Base-by-base conservation (phyloP, 2,329 filamentous ascomycete genomes). In the Didymella segeticola region DNA sequence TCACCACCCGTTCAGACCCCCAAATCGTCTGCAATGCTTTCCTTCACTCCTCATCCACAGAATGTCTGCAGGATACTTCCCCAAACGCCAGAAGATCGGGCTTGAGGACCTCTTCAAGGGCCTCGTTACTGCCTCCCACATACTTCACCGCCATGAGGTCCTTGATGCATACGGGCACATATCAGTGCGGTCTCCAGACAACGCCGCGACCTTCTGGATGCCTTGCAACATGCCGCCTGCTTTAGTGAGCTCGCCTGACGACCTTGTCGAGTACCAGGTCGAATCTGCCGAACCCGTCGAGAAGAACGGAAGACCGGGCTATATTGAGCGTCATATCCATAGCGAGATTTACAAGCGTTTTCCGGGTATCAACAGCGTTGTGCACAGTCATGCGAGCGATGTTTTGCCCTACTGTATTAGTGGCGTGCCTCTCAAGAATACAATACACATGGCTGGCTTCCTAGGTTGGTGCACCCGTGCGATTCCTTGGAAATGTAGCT, bases 161-260 rank as follows among this genome's bases (percentile, higher is more conserved):
- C 64, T 85, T 29, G 82, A 84, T 52, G 82, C 79, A 1, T 85
- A 81, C 60, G 82, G 82, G 15, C 82, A 85, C 58, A 72, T 85
- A 11, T 83, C 82, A 2, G 73, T 83, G 17, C 76, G 83, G 5
- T 78, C 82, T 50, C 81, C 82, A 7, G 69, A 73, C 29, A 77
- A 81, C 9, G 63, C 76, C 1, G 66, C 75, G 2, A 79, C 76
- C 0, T 80, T 80, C 65, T 80, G 77, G 72, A 73, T 81, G 62
- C 71, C 77, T 15, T 69, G 67, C 38, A 73, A 72, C n/a, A 72
- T 78, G 27, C 69, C 78, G 1, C 78, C 79, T 4, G 78, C 78
- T 0, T 63, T 80, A 3, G 69, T 80, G 15, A 73, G 75, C 48
- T 68, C 64, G 3, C 68, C 70, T 7, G 70, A 75, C 8, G 77